A percentile compares a stretch with the other conserved stretches of the same genome.
Conservation (phyloP, 129 eudicot species). For the Scalesia atractyloides region DNA sequence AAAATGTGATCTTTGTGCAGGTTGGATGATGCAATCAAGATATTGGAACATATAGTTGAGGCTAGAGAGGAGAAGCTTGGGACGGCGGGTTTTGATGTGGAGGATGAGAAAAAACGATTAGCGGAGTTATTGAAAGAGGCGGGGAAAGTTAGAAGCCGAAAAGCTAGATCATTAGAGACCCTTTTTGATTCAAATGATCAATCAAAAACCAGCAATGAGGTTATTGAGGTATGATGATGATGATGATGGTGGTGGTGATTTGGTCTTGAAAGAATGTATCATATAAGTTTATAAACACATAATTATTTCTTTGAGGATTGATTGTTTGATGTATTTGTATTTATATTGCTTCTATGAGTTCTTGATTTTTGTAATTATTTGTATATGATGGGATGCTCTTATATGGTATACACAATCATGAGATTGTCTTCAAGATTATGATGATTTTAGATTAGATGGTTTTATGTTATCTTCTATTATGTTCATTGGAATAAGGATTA, state of each 20-base stretch:
- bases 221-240: slow-evolving; percentile 29
- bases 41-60: slow-evolving; percentile 42
- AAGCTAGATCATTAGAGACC: slow-evolving; percentile 31
- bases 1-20: slow-evolving; percentile 31
- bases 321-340: slow-evolving; percentile 21
- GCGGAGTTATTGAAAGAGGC: slow-evolving; percentile 36
- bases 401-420: slow-evolving; percentile 19
- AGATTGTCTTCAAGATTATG: neutral
- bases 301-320: slow-evolving; percentile 12
- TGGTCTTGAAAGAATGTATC: slow-evolving; percentile 15
- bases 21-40: slow-evolving; percentile 42
- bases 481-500: neutral
- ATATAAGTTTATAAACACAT: slow-evolving; percentile 24
- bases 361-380: slow-evolving; percentile 22
- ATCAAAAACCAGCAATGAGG: slow-evolving; percentile 21
- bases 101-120: slow-evolving; percentile 38
- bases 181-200: slow-evolving; percentile 33
- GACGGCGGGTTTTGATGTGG: slow-evolving; percentile 35
- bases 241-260: neutral
- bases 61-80: slow-evolving; percentile 41
- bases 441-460: neutral
- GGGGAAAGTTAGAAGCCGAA: slow-evolving; percentile 34
- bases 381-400: slow-evolving; percentile 23
- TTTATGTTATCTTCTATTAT: neutral
- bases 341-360: neutral